Conservation (phyloP, 352 stramenopile species). For the Pythium dissimile region DNA sequence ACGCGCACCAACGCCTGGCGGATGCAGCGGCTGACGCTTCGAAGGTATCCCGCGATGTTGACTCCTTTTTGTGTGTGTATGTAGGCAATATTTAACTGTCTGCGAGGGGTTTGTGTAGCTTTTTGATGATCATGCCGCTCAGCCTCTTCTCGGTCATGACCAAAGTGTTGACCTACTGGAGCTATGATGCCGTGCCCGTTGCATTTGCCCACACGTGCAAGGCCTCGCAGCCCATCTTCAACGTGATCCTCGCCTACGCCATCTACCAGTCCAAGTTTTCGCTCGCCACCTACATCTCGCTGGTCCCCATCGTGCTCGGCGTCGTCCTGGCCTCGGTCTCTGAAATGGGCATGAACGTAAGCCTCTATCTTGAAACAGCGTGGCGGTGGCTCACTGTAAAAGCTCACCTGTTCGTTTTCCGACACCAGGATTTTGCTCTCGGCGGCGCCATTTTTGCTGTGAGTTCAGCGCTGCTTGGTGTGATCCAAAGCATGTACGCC, state of each 20-base stretch:
- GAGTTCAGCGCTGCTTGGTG: slow-evolving; percentile 66
- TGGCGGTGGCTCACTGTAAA: not conserved
- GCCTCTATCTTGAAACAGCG: not conserved
- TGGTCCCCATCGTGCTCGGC: slow-evolving; percentile 79
- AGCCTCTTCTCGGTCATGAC: slow-evolving; percentile 77
- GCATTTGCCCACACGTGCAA: slow-evolving; percentile 87
- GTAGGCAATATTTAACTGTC: not conserved
- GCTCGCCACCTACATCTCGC: slow-evolving; percentile 65
- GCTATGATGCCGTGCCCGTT: slow-evolving; percentile 80
- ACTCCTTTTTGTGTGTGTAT: not conserved
- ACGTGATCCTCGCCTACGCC: slow-evolving; percentile 74
- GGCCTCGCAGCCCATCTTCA: slow-evolving; percentile 85
- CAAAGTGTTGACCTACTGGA: slow-evolving; percentile 88
- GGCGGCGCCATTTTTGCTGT: slow-evolving; percentile 69
- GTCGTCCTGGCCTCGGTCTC: slow-evolving; percentile 82
- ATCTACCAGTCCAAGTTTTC: slow-evolving; percentile 77
- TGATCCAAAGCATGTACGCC: slow-evolving; percentile 86
- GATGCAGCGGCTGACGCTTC: slow-evolving; percentile 58
- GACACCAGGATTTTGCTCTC: slow-evolving; percentile 62
- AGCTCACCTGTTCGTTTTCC: not conserved
- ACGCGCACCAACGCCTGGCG: slow-evolving; percentile 43
- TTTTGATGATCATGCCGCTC: slow-evolving; percentile 75
- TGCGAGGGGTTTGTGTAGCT: slow-evolving; percentile 21
- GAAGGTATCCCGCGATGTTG: slow-evolving; percentile 16
- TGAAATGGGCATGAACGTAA: slow-evolving; percentile 84